Conservation (phyloP, 257 asterid genomes). For the Mitragyna speciosa region DNA sequence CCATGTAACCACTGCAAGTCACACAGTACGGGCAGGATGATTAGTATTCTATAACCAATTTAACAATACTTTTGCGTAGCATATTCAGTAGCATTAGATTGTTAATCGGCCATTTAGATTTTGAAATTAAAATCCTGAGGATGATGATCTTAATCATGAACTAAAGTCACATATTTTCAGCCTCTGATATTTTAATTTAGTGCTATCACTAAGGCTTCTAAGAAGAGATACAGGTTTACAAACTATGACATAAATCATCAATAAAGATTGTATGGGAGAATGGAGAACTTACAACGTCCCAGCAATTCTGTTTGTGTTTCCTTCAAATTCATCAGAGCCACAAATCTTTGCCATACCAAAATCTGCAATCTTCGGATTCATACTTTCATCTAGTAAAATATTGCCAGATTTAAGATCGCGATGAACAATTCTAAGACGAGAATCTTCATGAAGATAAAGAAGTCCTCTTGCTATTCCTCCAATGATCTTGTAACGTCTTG, state of each 20-base stretch:
- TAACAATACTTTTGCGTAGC: too few species aligned
- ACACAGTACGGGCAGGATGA: too few species aligned
- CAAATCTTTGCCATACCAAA: constrained; percentile 30
- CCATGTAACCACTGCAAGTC: constrained; percentile 26
- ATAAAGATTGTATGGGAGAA: too few species aligned
- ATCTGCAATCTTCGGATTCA: constrained; percentile 37
- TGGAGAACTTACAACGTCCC: constrained; percentile 28
- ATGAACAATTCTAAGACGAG: constrained; percentile 27
- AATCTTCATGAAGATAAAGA: constrained; percentile 34
- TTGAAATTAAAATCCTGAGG: too few species aligned
- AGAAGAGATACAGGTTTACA: too few species aligned
- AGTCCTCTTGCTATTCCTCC: constrained; percentile 28
- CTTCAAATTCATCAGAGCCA: constrained; percentile 20
- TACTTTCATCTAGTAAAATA: constrained; percentile 21
- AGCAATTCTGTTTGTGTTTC: constrained; percentile 18
- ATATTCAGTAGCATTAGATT: background rate
- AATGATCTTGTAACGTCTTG: constrained; percentile 30
- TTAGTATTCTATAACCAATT: too few species aligned
- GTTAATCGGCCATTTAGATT: too few species aligned
- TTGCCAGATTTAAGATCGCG: constrained; percentile 33
- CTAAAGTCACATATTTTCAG: too few species aligned
- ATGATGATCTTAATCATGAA: too few species aligned
- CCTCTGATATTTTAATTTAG: too few species aligned
- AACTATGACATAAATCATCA: too few species aligned
- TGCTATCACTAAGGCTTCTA: too few species aligned